Conservation (phyloP, 208 protist genomes). For the Trypanosoma grayi region DNA sequence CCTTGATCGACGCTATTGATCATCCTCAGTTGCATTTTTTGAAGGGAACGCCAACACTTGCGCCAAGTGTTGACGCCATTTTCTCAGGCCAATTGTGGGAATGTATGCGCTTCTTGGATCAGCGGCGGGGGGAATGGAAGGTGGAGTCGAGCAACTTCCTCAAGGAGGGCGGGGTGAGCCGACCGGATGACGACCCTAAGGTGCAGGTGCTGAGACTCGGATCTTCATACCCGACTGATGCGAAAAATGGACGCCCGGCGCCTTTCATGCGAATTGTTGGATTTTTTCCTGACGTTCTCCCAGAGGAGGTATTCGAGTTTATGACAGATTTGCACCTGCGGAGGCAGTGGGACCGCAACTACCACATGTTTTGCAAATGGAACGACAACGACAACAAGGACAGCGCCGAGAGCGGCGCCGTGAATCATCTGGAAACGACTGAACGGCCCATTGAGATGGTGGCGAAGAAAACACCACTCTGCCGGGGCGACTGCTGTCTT, state of each 20-base stretch:
- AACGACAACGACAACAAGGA: background rate
- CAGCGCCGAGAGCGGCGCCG: background rate
- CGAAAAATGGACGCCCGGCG: constrained; percentile 8
- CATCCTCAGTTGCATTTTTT: background rate
- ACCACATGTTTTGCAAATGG: constrained; percentile 45
- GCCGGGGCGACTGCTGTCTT: constrained; percentile 29
- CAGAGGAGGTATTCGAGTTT: constrained; percentile 30
- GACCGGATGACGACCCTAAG: constrained; percentile 6
- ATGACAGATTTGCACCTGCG: constrained; percentile 50
- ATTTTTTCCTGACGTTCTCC: constrained; percentile 42
- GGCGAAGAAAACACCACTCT: constrained; percentile 28
- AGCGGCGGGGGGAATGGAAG: constrained; percentile 15
- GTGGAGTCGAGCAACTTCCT: constrained; percentile 23
- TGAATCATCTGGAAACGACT: constrained; percentile 4
- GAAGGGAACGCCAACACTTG: constrained; percentile 5
- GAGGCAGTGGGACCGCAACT: constrained; percentile 54
- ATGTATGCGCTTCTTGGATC: constrained; percentile 34
- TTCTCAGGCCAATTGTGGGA: background rate
- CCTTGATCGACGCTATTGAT: background rate
- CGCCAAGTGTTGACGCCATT: background rate
- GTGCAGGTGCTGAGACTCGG: constrained; percentile 43
- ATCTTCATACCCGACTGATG: constrained; percentile 25
- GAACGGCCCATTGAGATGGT: constrained; percentile 29
- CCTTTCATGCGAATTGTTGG: constrained; percentile 59
- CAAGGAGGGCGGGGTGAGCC: background rate